These are phyloP conservation scores for Dactylellina drechsleri DNA, from an alignment of 2,329 filamentous ascomycete species.

Conservation along the genomic window DNA sequence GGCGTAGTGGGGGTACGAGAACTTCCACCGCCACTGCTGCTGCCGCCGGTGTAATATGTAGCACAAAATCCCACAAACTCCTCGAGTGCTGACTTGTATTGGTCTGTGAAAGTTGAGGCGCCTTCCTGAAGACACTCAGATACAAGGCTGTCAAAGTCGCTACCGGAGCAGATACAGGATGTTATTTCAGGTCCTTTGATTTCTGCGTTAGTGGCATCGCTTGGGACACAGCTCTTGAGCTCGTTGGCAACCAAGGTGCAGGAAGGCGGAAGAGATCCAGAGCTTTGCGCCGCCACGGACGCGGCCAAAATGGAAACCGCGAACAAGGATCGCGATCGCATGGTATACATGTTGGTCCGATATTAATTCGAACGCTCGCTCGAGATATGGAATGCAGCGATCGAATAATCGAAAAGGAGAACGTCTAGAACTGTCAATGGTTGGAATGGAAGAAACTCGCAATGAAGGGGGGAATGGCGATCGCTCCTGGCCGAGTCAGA, in stretches of 20 bases:
- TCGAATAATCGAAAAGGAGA: constrained; percentile 1
- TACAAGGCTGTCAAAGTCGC: constrained; percentile 17
- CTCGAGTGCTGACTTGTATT: background rate
- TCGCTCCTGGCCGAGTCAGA: background rate
- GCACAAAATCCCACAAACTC: constrained; percentile 25
- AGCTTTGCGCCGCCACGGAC: constrained; percentile 13
- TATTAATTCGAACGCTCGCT: background rate
- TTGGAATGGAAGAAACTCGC: background rate
- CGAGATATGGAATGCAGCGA: background rate
- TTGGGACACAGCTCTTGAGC: constrained; percentile 11
- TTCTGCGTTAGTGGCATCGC: background rate
- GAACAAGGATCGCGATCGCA: constrained; percentile 12
- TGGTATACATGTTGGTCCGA: constrained; percentile 1
- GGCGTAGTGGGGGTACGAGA: background rate
- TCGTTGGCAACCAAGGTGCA: background rate
- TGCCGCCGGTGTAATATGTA: background rate
- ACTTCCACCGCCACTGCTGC: background rate
- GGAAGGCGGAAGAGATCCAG: constrained; percentile 14
- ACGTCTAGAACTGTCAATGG: background rate
- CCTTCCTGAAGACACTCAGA: constrained; percentile 3
- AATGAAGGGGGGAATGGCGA: constrained; percentile 6
- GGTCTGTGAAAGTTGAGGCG: background rate
- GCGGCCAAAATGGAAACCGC: constrained; percentile 27
- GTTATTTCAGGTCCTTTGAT: constrained; percentile 1
- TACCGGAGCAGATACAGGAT: constrained; percentile 19